phyloP scores from a whole-genome alignment of 257 asterid species.

The Mentha longifolia region DNA sequence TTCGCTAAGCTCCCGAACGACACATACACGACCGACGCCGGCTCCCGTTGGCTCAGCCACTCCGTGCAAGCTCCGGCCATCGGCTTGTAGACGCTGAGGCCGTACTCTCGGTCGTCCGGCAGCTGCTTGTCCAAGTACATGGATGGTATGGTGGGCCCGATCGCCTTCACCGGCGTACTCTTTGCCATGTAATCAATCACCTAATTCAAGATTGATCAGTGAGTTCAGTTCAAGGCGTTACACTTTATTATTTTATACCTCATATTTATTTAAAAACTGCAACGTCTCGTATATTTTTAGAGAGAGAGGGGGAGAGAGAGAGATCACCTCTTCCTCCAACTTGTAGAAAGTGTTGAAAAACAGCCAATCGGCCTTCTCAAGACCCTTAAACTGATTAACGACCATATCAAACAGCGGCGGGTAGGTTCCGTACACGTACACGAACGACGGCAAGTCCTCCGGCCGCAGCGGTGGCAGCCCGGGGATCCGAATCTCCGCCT shows the following conservation, averaged over 20 bases:
- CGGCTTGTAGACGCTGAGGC: slow-evolving; percentile 48
- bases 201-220: too few species aligned
- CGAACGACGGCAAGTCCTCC: slow-evolving; percentile 50
- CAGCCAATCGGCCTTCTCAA: slow-evolving; percentile 49
- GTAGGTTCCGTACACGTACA: slow-evolving; percentile 36
- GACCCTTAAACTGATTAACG: slow-evolving; percentile 40
- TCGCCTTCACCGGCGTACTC: slow-evolving; percentile 38
- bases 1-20: slow-evolving; percentile 39
- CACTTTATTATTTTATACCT: too few species aligned
- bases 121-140: slow-evolving; percentile 54
- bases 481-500: slow-evolving; percentile 37
- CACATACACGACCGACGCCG: slow-evolving; percentile 32
- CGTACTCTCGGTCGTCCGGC: slow-evolving; percentile 44
- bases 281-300: too few species aligned
- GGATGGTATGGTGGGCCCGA: slow-evolving; percentile 56
- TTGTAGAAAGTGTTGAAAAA: slow-evolving; percentile 50
- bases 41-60: slow-evolving; percentile 34
- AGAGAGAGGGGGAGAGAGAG: too few species aligned
- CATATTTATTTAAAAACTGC: too few species aligned
- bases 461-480: slow-evolving; percentile 52
- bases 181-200: slow-evolving; percentile 43
- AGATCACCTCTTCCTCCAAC: slow-evolving; percentile 53
- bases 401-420: slow-evolving; percentile 34
- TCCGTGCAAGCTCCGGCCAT: slow-evolving; percentile 29
- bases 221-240: too few species aligned